phyloP scores from a whole-genome alignment of 139 green algal species.

The Mesostigma viride region DNA sequence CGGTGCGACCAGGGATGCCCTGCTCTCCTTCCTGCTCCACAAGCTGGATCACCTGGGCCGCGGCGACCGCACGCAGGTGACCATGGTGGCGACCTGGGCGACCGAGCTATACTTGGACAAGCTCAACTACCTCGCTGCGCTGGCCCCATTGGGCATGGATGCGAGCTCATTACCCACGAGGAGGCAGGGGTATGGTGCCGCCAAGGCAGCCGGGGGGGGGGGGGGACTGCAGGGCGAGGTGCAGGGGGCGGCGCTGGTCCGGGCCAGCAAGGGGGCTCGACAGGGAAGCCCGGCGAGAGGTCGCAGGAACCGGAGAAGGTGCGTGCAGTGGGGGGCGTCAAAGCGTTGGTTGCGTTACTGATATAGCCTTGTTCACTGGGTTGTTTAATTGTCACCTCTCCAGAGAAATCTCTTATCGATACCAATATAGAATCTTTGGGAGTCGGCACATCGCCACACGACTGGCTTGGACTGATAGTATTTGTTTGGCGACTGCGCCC shows the following conservation, averaged over 20 bases:
- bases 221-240: background rate
- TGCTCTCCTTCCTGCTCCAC: conserved; percentile 46
- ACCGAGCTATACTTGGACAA: conserved; percentile 81
- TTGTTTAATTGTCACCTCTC: no score
- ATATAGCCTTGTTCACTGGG: no score
- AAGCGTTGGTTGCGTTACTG: no score
- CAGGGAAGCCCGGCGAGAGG: background rate
- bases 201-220: background rate
- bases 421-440: no score
- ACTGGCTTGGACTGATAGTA: no score
- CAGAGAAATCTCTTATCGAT: no score
- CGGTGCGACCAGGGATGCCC: no score
- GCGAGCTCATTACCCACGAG: background rate
- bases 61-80: conserved; percentile 51
- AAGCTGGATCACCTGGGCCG: conserved; percentile 44
- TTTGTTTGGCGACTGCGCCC: no score
- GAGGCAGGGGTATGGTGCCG: no score
- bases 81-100: conserved; percentile 84
- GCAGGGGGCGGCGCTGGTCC: background rate
- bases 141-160: background rate
- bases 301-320: background rate
- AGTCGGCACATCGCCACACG: no score
- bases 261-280: background rate
- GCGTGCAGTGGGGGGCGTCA: no score
- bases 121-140: conserved; percentile 1